Percentiles rank a stretch among this genome's conserved stretches.
Evolutionary conservation across 306 rosid species (phyloP).

Genomic region (Delonix regia): DNA sequence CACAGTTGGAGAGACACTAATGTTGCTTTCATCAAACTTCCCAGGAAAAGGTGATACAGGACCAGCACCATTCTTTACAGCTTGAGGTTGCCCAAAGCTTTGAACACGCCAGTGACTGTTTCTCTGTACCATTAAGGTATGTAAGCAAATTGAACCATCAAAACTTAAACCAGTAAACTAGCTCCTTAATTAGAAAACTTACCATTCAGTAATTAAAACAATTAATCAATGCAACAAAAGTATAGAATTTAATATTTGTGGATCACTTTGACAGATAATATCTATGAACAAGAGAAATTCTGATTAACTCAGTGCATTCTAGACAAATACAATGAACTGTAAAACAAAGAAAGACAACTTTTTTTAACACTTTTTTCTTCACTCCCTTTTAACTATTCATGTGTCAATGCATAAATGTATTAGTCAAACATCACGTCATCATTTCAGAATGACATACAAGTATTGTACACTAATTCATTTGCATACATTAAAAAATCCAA

Average conservation of each 20-base stretch:
- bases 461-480: background rate
- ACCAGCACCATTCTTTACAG: conserved; percentile 67
- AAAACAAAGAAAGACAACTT: background rate
- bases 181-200: background rate
- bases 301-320: background rate
- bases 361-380: conserved; percentile 6
- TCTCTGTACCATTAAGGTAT: conserved; percentile 63
- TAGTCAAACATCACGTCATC: conserved; percentile 16
- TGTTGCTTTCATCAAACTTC: conserved; percentile 75
- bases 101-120: conserved; percentile 98
- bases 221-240: background rate
- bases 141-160: conserved; percentile 27
- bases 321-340: conserved; percentile 7
- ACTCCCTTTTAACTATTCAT: background rate
- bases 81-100: conserved; percentile 72
- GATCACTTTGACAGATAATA: conserved; percentile 22
- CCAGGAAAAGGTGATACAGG: conserved; percentile 68
- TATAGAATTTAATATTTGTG: conserved; percentile 8
- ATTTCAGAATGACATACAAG: background rate
- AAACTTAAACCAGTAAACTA: conserved; percentile 27
- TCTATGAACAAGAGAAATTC: conserved; percentile 2
- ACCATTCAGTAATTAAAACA: background rate
- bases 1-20: conserved; percentile 63
- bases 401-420: background rate
- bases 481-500: conserved; percentile 22